Base-by-base conservation (phyloP, 2,329 filamentous ascomycete species). In the Fusarium penzigii region DNA sequence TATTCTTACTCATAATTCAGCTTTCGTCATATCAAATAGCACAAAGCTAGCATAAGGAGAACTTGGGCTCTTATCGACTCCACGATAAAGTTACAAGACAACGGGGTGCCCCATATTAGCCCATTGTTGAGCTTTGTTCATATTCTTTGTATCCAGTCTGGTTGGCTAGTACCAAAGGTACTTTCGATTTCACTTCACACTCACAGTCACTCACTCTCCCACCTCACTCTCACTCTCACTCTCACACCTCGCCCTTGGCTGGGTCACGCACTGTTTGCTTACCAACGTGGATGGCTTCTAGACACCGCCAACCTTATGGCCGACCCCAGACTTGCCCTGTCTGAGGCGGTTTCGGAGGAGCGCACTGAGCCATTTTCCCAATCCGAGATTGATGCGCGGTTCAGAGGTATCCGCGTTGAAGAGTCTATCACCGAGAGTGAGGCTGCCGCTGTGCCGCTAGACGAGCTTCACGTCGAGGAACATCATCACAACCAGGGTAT, bases 321-420 rank as follows among this genome's bases (percentile, higher is more conserved):
- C 62, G 78, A 81, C 57, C 68, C 72, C 58, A 75, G 69, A 59
- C 59, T 66, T 52, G 70, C 66, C 63, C 62, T 67, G 59, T 73
- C 71, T 41, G 68, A 72, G 55, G 70, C 65, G 57, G 64, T 65
- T 56, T 74, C 74, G 54, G 73, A 76, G 63, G 80, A 84, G 70
- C 79, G 75, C 68, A 85, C 82, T 43, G 80, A 84, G 69, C 79
- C 81, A 10, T 82, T 83, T 60, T 81, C 81, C 10, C 74, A 82
- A 57, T 77, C 79, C 45, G 80, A 84, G 67, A 75, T 83, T 56
- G 76, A 81, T 46, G 70, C 75, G 25, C 78, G 80, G 16, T 69
- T 82, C 52, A 73, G 71, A 53, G 66, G 66, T 60, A 70, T 81
- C 49, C 72, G 75, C 43, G 72, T 78, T 50, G 75, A 79, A 50